These are phyloP conservation scores for Petunia hybrid DNA, from an alignment of 305 asterid species.

Conservation along the genomic window DNA sequence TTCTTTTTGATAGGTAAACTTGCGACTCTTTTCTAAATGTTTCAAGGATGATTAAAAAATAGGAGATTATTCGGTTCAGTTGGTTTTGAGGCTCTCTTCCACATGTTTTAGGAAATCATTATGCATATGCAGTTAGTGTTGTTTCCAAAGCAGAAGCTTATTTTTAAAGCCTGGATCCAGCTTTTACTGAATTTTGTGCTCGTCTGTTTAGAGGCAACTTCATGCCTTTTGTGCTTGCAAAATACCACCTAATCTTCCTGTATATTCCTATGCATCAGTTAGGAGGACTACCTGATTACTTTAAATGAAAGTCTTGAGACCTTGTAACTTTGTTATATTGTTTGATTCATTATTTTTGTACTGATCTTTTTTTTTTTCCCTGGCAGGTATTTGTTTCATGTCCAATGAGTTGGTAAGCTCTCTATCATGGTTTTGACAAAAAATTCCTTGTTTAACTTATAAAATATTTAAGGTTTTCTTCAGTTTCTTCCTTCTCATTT, in stretches of 20 bases:
- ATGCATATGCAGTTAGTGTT: conserved; percentile 8
- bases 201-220: not conserved
- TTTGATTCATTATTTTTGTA: not conserved
- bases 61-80: not conserved
- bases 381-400: conserved; percentile 94
- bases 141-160: not conserved
- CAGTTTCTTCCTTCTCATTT: not conserved
- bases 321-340: not conserved
- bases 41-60: not conserved
- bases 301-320: not conserved
- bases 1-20: not conserved
- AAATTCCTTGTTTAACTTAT: not conserved
- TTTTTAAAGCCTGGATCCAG: not conserved
- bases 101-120: not conserved
- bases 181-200: not conserved
- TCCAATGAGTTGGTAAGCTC: conserved; percentile 91
- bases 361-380: conserved; percentile 40
- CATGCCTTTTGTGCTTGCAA: not conserved
- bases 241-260: not conserved
- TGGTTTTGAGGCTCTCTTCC: not conserved
- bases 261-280: not conserved
- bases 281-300: not conserved
- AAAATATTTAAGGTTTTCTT: not conserved
- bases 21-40: not conserved
- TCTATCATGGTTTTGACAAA: conserved; percentile 8